A percentile compares a stretch with the other conserved stretches of the same genome.
Evolutionary conservation across 2,329 filamentous ascomycete species (phyloP).

Genomic region (Trichoderma endophyticum): DNA sequence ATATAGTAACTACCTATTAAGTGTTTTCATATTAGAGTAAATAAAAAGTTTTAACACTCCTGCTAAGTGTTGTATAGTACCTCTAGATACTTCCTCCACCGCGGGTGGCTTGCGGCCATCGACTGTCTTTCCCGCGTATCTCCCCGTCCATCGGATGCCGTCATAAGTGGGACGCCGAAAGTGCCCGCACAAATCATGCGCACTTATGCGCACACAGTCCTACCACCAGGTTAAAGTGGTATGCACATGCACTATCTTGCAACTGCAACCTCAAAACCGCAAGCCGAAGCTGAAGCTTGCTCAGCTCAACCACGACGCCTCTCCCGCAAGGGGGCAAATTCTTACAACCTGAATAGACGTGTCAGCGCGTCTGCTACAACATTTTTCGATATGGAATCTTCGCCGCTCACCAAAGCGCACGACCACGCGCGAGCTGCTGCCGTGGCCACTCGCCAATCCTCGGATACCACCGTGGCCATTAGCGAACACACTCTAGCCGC

Average conservation of each 20-base stretch:
- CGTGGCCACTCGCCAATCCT: conserved; percentile 68
- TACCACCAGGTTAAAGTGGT: neutral
- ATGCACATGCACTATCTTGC: neutral
- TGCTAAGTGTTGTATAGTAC: neutral
- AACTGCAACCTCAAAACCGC: neutral
- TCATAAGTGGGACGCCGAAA: conserved; percentile 10
- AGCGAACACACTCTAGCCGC: conserved; percentile 87
- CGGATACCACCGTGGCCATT: conserved; percentile 75
- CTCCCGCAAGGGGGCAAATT: neutral
- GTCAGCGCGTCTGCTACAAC: neutral
- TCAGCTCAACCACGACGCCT: neutral
- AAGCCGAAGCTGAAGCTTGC: neutral
- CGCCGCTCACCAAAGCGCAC: conserved; percentile 63
- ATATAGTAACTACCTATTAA: too few species aligned
- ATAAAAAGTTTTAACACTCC: too few species aligned
- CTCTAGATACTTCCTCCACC: neutral
- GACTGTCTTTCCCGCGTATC: neutral
- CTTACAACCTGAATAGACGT: neutral
- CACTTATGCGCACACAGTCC: conserved; percentile 11
- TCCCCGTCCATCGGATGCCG: neutral
- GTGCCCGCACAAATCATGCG: conserved; percentile 10
- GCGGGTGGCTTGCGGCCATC: neutral
- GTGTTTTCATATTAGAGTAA: too few species aligned
- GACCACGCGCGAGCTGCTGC: conserved; percentile 86
- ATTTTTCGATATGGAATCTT: conserved; percentile 34